Conservation (phyloP, 768 basidiomycete species). For the Tephrocybe sp. region DNA sequence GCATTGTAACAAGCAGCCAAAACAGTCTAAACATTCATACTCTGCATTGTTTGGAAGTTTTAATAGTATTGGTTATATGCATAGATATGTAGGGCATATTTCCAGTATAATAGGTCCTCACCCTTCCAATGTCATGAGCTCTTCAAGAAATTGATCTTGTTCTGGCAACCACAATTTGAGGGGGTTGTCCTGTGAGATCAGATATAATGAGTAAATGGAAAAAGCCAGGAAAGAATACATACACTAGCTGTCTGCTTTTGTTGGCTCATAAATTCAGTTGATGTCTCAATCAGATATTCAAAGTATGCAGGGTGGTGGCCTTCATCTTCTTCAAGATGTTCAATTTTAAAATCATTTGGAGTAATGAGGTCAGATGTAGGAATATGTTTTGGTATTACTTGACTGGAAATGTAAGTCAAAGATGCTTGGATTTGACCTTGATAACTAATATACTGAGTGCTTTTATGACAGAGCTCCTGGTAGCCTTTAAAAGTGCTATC, state of each 20-base stretch:
- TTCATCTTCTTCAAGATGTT: not conserved
- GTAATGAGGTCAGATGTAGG: too few relatives aligned
- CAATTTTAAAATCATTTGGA: too few relatives aligned
- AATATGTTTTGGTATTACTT: too few relatives aligned
- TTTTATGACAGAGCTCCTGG: too few relatives aligned
- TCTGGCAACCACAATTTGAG: conserved; percentile 4
- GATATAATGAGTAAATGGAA: not conserved
- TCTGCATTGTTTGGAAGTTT: not conserved
- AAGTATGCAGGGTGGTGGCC: not conserved
- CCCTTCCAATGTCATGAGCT: conserved; percentile 7
- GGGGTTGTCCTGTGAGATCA: conserved; percentile 1
- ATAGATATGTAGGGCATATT: not conserved
- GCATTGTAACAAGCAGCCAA: not conserved
- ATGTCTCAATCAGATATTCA: not conserved
- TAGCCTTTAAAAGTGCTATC: too few relatives aligned
- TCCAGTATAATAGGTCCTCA: not conserved
- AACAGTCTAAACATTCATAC: conserved; percentile 6
- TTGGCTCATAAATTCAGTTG: not conserved
- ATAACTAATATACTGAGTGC: too few relatives aligned
- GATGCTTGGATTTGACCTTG: too few relatives aligned
- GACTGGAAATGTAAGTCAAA: too few relatives aligned
- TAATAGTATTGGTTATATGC: not conserved
- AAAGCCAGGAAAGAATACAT: not conserved
- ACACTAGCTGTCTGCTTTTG: not conserved
- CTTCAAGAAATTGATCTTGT: not conserved